phyloP scores from a whole-genome alignment of 208 protist genomes.

The Strigomonas culicis region DNA sequence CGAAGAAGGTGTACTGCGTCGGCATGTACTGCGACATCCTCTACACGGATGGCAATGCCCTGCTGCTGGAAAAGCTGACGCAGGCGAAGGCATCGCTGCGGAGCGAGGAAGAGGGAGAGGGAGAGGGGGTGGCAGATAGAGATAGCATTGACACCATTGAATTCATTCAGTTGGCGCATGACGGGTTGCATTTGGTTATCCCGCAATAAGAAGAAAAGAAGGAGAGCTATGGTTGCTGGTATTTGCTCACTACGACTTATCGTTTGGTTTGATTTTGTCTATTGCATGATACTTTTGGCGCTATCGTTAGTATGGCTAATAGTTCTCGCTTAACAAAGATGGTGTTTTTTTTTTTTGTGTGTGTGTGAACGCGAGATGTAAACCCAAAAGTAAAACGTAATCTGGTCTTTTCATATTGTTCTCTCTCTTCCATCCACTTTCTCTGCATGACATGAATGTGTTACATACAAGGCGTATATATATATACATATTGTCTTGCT shows the following conservation, averaged over 20 bases:
- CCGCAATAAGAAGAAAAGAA: slow-evolving; percentile 32
- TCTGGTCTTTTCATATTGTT: too few species aligned
- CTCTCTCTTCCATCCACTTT: too few species aligned
- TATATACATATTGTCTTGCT: too few species aligned
- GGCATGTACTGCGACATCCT: slow-evolving; percentile 82
- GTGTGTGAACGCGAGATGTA: too few species aligned
- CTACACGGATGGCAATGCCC: slow-evolving; percentile 29
- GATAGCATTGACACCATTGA: slow-evolving; percentile 28
- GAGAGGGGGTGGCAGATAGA: background rate
- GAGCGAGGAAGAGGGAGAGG: background rate
- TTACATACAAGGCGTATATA: background rate
- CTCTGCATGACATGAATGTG: background rate
- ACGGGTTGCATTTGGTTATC: slow-evolving; percentile 54
- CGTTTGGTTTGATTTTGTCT: background rate
- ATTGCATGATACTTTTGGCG: too few species aligned
- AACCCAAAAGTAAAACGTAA: too few species aligned
- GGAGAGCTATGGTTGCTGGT: background rate
- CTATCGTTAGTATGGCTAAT: too few species aligned
- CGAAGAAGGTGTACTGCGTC: slow-evolving; percentile 39
- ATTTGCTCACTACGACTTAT: background rate
- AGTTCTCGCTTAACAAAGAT: too few species aligned
- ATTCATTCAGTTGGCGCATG: slow-evolving; percentile 57
- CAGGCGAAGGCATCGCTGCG: background rate
- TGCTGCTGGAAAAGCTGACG: slow-evolving; percentile 29
- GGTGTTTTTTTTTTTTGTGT: too few species aligned